Evolutionary conservation across 129 eudicot species (phyloP).

Genomic region (Deinandra increscens): DNA sequence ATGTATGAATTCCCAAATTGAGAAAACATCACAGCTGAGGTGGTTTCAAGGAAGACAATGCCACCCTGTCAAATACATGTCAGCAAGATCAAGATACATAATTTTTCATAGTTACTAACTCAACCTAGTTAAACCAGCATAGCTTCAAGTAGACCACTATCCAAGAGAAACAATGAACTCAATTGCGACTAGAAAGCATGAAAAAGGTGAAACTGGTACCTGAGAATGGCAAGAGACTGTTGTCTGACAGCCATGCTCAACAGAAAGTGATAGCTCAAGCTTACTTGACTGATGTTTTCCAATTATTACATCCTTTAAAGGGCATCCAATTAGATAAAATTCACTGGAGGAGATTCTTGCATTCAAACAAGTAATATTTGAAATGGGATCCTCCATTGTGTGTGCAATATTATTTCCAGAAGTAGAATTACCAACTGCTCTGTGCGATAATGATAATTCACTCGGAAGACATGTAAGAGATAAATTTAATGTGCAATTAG

Average conservation of each 20-base stretch:
- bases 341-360: slow-evolving; percentile 42
- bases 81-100: slow-evolving; percentile 28
- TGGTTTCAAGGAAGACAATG: slow-evolving; percentile 54
- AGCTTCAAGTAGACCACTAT: slow-evolving; percentile 13
- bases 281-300: slow-evolving; percentile 44
- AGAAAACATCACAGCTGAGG: slow-evolving; percentile 45
- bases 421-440: slow-evolving; percentile 34
- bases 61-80: slow-evolving; percentile 69
- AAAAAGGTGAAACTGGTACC: slow-evolving; percentile 44
- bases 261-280: slow-evolving; percentile 50
- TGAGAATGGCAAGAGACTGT: slow-evolving; percentile 51
- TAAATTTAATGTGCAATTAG: slow-evolving; percentile 42
- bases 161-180: slow-evolving; percentile 8
- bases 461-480: slow-evolving; percentile 38
- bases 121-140: neutral
- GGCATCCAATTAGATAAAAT: slow-evolving; percentile 54
- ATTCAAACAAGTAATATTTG: slow-evolving; percentile 34
- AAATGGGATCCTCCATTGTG: slow-evolving; percentile 25
- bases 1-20: slow-evolving; percentile 56
- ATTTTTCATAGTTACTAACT: slow-evolving; percentile 15
- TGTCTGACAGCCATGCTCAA: slow-evolving; percentile 46
- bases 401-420: slow-evolving; percentile 29
- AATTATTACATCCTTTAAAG: slow-evolving; percentile 46
- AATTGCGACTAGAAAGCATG: neutral
- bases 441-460: slow-evolving; percentile 17